These are phyloP conservation scores for Epichloe typhina DNA, from an alignment of 2,329 filamentous ascomycete genomes.

Conservation along the genomic window DNA sequence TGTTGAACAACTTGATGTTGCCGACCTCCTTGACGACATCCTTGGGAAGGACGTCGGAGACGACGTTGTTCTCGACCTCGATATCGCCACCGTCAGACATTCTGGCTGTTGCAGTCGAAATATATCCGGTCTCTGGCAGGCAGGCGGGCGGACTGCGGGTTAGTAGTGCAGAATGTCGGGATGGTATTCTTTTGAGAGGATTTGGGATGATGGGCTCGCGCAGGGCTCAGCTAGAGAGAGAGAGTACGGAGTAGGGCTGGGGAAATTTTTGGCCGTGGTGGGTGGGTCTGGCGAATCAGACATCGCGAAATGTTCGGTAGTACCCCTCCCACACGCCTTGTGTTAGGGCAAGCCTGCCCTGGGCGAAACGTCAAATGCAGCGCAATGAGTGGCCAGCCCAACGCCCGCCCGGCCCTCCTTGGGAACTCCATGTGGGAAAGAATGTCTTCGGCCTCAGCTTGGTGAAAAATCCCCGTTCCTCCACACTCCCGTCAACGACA, in stretches of 20 bases:
- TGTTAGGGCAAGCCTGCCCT: conserved; percentile 32
- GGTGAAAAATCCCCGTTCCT: conserved; percentile 18
- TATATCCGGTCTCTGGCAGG: conserved; percentile 21
- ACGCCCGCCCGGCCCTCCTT: conserved; percentile 4
- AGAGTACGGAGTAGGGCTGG: conserved; percentile 14
- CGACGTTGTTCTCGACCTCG: conserved; percentile 69
- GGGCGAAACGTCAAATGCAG: conserved; percentile 8
- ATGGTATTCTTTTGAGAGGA: conserved; percentile 22
- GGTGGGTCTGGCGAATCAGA: conserved; percentile 23
- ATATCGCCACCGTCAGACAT: conserved; percentile 96
- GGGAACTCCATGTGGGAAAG: conserved; percentile 3
- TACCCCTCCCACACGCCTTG: conserved; percentile 16
- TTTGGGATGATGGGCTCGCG: conserved; percentile 18
- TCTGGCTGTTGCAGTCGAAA: conserved; percentile 33
- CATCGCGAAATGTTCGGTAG: conserved; percentile 13
- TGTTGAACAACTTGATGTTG: conserved; percentile 94
- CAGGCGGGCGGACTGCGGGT: conserved; percentile 22
- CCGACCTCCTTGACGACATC: conserved; percentile 82
- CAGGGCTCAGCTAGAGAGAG: conserved; percentile 5
- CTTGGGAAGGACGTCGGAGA: conserved; percentile 79
- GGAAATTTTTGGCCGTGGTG: conserved; percentile 23
- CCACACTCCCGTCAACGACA: conserved; percentile 26
- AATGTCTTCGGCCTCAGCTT: conserved; percentile 15
- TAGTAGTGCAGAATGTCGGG: conserved; percentile 26
- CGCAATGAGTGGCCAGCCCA: not conserved